Percentiles rank a stretch among this genome's conserved stretches.
Conservation (phyloP, 1,139 yeast species). For the Zygoascus hellenicus region DNA sequence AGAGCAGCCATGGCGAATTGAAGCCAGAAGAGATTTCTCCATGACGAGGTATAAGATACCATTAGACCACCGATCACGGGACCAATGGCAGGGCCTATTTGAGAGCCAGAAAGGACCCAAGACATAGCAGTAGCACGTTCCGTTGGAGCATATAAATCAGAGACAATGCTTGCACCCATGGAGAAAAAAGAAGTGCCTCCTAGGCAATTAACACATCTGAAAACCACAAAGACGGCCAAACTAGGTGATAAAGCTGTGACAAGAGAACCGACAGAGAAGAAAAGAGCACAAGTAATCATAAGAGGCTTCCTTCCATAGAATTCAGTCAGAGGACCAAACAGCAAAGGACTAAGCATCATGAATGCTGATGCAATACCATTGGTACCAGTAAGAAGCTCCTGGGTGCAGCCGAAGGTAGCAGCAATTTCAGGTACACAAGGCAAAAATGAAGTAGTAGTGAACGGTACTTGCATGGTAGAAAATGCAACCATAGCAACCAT, state of each 20-base stretch:
- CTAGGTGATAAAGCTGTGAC: constrained; percentile 44
- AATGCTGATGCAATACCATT: constrained; percentile 30
- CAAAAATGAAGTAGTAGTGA: constrained; percentile 13
- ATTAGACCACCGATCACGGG: constrained; percentile 79
- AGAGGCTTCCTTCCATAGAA: constrained; percentile 45
- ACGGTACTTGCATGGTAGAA: constrained; percentile 14
- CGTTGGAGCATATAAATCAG: constrained; percentile 63
- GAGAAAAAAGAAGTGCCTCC: constrained; percentile 53
- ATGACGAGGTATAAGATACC: constrained; percentile 41
- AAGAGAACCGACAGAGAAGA: constrained; percentile 36
- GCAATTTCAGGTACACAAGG: constrained; percentile 15
- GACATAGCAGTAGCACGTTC: constrained; percentile 78
- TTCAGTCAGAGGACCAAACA: constrained; percentile 45
- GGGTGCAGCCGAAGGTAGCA: constrained; percentile 8
- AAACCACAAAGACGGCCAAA: constrained; percentile 46
- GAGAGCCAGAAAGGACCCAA: constrained; percentile 68
- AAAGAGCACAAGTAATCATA: constrained; percentile 37
- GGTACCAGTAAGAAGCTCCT: constrained; percentile 10
- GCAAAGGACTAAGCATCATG: constrained; percentile 48
- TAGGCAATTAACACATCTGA: constrained; percentile 43
- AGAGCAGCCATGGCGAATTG: constrained; percentile 45
- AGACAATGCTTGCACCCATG: constrained; percentile 84
- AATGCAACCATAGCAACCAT: constrained; percentile 12
- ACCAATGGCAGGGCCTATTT: constrained; percentile 73
- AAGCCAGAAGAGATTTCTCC: constrained; percentile 41